These are phyloP conservation scores for Fusarium robinianum DNA, from an alignment of 2,329 filamentous ascomycete genomes.

Conservation along the genomic window DNA sequence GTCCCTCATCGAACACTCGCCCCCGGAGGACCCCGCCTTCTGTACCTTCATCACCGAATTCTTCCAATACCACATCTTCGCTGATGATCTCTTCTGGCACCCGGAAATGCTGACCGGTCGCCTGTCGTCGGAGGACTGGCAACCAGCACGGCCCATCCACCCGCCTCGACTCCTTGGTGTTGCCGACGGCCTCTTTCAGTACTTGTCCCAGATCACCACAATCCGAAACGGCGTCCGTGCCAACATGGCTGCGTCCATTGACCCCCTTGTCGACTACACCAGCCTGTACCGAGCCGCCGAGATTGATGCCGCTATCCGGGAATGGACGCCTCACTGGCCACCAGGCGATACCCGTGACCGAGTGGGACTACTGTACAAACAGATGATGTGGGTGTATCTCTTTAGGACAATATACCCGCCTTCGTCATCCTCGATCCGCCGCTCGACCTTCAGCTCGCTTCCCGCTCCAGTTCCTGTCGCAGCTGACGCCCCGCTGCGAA, in stretches of 20 bases:
- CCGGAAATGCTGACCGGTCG: conserved; percentile 45
- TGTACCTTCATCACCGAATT: conserved; percentile 70
- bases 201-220: conserved; percentile 77
- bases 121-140: conserved; percentile 51
- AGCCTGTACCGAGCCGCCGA: conserved; percentile 73
- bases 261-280: conserved; percentile 74
- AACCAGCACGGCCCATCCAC: conserved; percentile 48
- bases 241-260: conserved; percentile 63
- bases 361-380: conserved; percentile 64
- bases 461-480: conserved; percentile 28
- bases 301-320: conserved; percentile 74
- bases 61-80: conserved; percentile 79
- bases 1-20: conserved; percentile 66
- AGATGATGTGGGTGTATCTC: conserved; percentile 69
- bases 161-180: conserved; percentile 73
- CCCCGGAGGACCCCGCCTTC: conserved; percentile 69
- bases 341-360: conserved; percentile 60
- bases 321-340: conserved; percentile 71
- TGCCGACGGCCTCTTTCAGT: conserved; percentile 78
- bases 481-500: conserved; percentile 32
- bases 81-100: conserved; percentile 63
- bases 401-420: conserved; percentile 66
- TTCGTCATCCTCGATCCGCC: conserved; percentile 36
- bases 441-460: conserved; percentile 39
- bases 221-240: conserved; percentile 75